These are phyloP conservation scores for Alternaria metachromatica DNA, from an alignment of 2,329 filamentous ascomycete species.

Conservation along the genomic window DNA sequence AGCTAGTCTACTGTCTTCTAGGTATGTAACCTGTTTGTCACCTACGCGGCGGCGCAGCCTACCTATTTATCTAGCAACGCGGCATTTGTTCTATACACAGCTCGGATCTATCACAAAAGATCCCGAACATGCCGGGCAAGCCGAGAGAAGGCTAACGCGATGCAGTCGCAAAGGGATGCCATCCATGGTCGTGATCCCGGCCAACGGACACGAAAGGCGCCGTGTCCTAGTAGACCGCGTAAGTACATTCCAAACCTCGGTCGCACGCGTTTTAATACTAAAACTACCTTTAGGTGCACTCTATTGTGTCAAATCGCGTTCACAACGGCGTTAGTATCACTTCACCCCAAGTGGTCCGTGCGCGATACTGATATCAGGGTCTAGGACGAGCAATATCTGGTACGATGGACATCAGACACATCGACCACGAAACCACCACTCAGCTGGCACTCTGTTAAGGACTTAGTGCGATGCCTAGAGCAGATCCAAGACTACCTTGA, in stretches of 20 bases:
- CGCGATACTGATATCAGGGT: constrained; percentile 24
- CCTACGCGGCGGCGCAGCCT: no score
- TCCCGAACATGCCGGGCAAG: not conserved
- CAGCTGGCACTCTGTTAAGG: constrained; percentile 54
- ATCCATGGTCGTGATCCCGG: constrained; percentile 36
- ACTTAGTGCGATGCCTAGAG: constrained; percentile 49
- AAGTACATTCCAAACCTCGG: not conserved
- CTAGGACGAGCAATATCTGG: constrained; percentile 53
- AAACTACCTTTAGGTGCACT: not conserved
- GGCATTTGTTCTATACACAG: no score
- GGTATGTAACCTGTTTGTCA: not conserved
- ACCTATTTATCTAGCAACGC: not conserved
- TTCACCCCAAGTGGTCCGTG: constrained; percentile 17
- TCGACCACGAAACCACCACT: constrained; percentile 32
- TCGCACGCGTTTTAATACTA: not conserved
- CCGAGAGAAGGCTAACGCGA: constrained; percentile 1
- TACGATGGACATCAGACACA: constrained; percentile 45
- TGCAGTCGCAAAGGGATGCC: constrained; percentile 29
- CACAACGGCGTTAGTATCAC: constrained; percentile 28
- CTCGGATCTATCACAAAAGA: not conserved
- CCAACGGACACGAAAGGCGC: constrained; percentile 20
- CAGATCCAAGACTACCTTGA: constrained; percentile 54
- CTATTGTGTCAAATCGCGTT: constrained; percentile 36
- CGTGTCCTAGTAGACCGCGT: constrained; percentile 36
- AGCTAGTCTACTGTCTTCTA: not conserved